These are phyloP conservation scores for Venturia nashicola DNA, from an alignment of 2,329 filamentous ascomycete genomes.

Conservation along the genomic window DNA sequence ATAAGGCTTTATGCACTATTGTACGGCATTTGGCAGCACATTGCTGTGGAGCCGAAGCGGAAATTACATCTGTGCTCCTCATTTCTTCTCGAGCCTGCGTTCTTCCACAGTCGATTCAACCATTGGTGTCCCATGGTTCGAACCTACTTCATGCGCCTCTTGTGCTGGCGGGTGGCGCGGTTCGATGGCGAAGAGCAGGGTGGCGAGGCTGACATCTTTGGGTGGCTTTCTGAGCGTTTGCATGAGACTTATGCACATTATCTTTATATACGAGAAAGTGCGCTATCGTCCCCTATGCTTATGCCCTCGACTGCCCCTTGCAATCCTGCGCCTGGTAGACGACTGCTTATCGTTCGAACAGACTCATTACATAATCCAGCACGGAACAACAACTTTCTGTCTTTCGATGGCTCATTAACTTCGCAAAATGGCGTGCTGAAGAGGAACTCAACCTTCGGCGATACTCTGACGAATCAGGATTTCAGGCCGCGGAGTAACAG, in stretches of 20 bases:
- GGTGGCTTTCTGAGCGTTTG: constrained; percentile 54
- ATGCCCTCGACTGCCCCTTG: constrained; percentile 69
- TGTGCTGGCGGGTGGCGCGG: constrained; percentile 81
- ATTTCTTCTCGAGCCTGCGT: constrained; percentile 61
- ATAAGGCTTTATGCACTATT: constrained; percentile 73
- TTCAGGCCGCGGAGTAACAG: constrained; percentile 1
- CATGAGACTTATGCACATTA: constrained; percentile 69
- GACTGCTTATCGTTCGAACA: constrained; percentile 79
- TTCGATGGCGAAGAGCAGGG: constrained; percentile 55
- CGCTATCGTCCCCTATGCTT: constrained; percentile 43
- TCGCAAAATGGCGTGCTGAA: constrained; percentile 17
- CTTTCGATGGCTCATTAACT: constrained; percentile 47
- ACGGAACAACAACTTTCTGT: constrained; percentile 37
- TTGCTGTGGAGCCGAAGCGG: constrained; percentile 51
- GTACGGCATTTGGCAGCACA: constrained; percentile 65
- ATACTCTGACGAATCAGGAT: constrained; percentile 3
- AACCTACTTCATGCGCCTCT: constrained; percentile 78
- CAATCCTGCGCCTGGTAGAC: constrained; percentile 70
- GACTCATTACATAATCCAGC: constrained; percentile 48
- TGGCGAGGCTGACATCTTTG: constrained; percentile 56
- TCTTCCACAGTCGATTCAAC: constrained; percentile 74
- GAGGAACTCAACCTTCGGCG: neutral
- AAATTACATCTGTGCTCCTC: constrained; percentile 60
- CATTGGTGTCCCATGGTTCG: constrained; percentile 96
- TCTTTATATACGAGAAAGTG: constrained; percentile 57